These are phyloP conservation scores for Xanthoconium separans DNA, from an alignment of 1,284 basidiomycete species.

Conservation along the genomic window DNA sequence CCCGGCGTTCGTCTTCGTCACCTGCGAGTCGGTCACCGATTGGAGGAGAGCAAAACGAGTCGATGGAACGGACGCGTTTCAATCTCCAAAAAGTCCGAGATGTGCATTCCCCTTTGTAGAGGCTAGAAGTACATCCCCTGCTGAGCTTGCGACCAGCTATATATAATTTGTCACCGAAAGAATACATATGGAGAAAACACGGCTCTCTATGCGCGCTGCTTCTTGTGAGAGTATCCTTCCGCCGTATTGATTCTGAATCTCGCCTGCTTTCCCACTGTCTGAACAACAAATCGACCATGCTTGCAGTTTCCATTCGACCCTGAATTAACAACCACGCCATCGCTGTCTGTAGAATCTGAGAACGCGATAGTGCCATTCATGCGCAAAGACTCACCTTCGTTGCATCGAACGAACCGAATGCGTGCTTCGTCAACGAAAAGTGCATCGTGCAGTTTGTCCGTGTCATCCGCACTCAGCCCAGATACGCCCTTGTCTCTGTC, in stretches of 20 bases:
- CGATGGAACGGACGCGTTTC: too few species aligned
- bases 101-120: too few species aligned
- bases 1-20: too few species aligned
- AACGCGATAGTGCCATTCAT: too few species aligned
- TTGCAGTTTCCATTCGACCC: neutral
- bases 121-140: too few species aligned
- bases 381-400: neutral
- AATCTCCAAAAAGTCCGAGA: too few species aligned
- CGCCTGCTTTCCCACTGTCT: neutral
- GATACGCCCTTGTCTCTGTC: conserved; percentile 1
- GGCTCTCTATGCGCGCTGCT: neutral
- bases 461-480: neutral
- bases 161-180: too few species aligned
- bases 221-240: neutral
- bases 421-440: neutral
- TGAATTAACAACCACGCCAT: neutral
- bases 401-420: neutral
- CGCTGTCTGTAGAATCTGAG: too few species aligned
- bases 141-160: too few species aligned
- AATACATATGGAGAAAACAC: too few species aligned
- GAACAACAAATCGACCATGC: neutral
- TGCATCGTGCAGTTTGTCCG: neutral
- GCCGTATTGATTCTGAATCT: neutral
- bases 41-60: too few species aligned
- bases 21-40: too few species aligned